Evolutionary conservation across 331 rosid species (phyloP).

Genomic region (Rosa hybrid): DNA sequence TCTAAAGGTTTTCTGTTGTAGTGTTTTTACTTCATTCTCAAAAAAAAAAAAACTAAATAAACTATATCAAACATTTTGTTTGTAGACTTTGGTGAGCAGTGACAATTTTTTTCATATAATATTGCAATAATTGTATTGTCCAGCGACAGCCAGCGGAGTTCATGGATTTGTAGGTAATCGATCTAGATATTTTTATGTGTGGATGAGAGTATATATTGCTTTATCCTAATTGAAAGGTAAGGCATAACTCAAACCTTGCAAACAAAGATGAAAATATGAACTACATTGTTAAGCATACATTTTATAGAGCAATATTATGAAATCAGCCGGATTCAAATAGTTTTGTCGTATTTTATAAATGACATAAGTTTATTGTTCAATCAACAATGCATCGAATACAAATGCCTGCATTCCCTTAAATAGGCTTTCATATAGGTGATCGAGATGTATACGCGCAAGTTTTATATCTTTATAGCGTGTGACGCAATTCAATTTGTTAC

Average conservation of each 20-base stretch:
- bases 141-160: not conserved
- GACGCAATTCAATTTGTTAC: not conserved
- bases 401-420: not conserved
- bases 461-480: too few relatives aligned
- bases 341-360: too few relatives aligned
- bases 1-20: too few relatives aligned
- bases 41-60: not conserved
- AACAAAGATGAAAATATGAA: not conserved
- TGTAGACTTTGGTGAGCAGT: not conserved
- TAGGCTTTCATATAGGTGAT: not conserved
- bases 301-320: not conserved
- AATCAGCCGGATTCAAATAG: not conserved
- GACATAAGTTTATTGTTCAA: too few relatives aligned
- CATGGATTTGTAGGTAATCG: not conserved
- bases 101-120: not conserved
- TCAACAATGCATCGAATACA: too few relatives aligned
- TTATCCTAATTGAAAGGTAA: not conserved
- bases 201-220: not conserved
- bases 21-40: too few relatives aligned
- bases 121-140: not conserved
- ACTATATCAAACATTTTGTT: not conserved
- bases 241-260: not conserved
- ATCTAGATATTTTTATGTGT: conserved; percentile 1
- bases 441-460: not conserved
- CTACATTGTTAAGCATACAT: not conserved